A percentile compares a stretch with the other conserved stretches of the same genome.
phyloP scores from a whole-genome alignment of 2,329 filamentous ascomycete genomes.

The Lecanicillium sp. region DNA sequence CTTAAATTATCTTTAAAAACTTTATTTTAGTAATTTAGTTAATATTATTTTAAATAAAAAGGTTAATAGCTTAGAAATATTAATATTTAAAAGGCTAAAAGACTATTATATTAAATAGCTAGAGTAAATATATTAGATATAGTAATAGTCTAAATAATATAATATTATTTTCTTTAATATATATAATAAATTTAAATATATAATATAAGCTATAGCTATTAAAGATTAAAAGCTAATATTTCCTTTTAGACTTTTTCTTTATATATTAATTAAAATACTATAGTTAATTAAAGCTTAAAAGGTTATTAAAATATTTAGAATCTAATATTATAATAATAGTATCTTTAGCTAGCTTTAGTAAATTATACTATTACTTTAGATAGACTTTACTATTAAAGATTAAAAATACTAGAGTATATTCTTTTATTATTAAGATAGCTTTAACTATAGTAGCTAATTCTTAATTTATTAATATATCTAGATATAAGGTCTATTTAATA shows the following conservation, averaged over 20 bases:
- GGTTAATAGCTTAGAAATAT: background rate
- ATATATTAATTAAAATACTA: constrained; percentile 4
- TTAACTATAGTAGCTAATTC: constrained; percentile 9
- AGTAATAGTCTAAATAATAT: constrained; percentile 9
- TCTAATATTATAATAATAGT: constrained; percentile 4
- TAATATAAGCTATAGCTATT: constrained; percentile 5
- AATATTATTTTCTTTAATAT: constrained; percentile 5
- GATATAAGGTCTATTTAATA: constrained; percentile 1
- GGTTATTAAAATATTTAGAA: constrained; percentile 7
- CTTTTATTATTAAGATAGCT: constrained; percentile 5
- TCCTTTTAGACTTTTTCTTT: background rate
- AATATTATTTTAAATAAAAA: constrained; percentile 1
- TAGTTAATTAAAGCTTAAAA: constrained; percentile 4
- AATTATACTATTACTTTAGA: constrained; percentile 7
- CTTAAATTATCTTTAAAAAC: constrained; percentile 1
- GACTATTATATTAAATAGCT: constrained; percentile 6
- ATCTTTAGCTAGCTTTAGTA: constrained; percentile 1
- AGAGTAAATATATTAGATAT: background rate
- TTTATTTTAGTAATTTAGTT: background rate
- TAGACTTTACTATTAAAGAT: constrained; percentile 2
- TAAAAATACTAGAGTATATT: constrained; percentile 2
- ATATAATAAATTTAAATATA: constrained; percentile 7
- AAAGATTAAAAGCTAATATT: constrained; percentile 7
- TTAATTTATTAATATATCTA: constrained; percentile 2
- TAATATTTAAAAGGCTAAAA: constrained; percentile 7